A percentile compares a stretch with the other conserved stretches of the same genome.
Evolutionary conservation across 441 rosid species (phyloP).

Genomic region (Daphne laureola): DNA sequence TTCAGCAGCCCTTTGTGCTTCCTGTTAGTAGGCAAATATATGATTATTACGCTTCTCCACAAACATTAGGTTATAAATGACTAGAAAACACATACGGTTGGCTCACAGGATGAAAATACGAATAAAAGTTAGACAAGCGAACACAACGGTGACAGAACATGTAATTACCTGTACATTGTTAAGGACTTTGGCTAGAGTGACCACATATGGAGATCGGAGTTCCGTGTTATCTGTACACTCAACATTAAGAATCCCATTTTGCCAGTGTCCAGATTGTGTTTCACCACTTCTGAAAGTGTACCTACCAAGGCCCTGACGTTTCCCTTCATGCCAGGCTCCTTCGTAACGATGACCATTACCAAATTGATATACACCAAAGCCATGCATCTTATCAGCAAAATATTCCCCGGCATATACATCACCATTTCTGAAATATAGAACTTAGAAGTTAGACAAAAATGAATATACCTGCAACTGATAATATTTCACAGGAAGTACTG

Average conservation of each 20-base stretch:
- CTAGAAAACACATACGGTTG: background rate
- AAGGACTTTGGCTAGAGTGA: constrained; percentile 37
- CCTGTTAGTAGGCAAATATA: constrained; percentile 25
- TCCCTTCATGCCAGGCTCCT: constrained; percentile 79
- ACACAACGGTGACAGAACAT: background rate
- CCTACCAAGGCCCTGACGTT: constrained; percentile 70
- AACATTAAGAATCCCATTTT: constrained; percentile 39
- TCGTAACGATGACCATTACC: constrained; percentile 58
- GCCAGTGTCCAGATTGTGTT: constrained; percentile 62
- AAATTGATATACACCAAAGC: constrained; percentile 59
- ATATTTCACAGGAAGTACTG: no score
- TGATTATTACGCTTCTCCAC: constrained; percentile 3
- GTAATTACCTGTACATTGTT: constrained; percentile 38
- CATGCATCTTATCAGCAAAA: constrained; percentile 69
- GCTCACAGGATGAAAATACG: background rate
- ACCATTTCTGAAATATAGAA: constrained; percentile 42
- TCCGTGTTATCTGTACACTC: constrained; percentile 22
- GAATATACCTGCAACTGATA: background rate
- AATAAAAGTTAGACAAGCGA: background rate
- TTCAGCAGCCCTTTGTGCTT: constrained; percentile 55
- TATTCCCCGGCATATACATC: constrained; percentile 66
- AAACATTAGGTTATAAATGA: background rate
- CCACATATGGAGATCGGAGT: constrained; percentile 25
- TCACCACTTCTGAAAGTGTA: constrained; percentile 58
- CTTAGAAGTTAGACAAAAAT: background rate